Conservation (phyloP, 768 basidiomycete genomes). For the Calocybe indica region DNA sequence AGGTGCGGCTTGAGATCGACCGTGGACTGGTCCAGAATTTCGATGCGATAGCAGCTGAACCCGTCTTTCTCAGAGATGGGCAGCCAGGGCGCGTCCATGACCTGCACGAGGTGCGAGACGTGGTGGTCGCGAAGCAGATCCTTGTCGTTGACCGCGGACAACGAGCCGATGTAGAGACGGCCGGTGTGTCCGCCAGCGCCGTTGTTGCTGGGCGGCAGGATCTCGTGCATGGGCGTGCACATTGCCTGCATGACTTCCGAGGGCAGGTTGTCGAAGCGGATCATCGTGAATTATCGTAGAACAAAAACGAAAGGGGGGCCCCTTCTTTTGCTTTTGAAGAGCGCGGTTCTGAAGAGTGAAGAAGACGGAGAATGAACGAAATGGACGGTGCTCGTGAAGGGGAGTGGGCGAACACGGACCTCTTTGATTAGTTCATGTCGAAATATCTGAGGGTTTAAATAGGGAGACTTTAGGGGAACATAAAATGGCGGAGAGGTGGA, state of each 20-base stretch:
- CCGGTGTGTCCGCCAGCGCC: conserved; percentile 28
- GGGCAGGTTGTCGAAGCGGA: conserved; percentile 70
- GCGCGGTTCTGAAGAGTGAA: too few species aligned
- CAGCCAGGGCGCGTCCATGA: conserved; percentile 59
- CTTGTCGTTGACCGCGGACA: conserved; percentile 52
- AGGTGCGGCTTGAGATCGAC: conserved; percentile 66
- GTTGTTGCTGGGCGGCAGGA: conserved; percentile 38
- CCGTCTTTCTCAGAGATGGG: conserved; percentile 40
- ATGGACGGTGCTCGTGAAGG: too few species aligned
- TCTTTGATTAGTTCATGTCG: too few species aligned
- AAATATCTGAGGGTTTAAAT: too few species aligned
- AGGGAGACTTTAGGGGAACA: too few species aligned
- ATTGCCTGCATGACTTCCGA: conserved; percentile 78
- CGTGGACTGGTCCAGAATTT: conserved; percentile 55
- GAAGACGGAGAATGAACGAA: too few species aligned
- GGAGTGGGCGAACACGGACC: too few species aligned
- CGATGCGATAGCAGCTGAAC: conserved; percentile 55
- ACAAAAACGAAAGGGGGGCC: too few species aligned
- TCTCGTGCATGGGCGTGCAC: conserved; percentile 81
- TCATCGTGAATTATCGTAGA: conserved; percentile 37
- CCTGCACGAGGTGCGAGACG: conserved; percentile 56
- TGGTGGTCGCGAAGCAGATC: conserved; percentile 41
- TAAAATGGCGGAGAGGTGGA: too few species aligned
- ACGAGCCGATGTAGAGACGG: conserved; percentile 62
- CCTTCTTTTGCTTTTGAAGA: too few species aligned